These are phyloP conservation scores for Diaporthe sp. DNA, from an alignment of 2,329 filamentous ascomycete species.

Conservation along the genomic window DNA sequence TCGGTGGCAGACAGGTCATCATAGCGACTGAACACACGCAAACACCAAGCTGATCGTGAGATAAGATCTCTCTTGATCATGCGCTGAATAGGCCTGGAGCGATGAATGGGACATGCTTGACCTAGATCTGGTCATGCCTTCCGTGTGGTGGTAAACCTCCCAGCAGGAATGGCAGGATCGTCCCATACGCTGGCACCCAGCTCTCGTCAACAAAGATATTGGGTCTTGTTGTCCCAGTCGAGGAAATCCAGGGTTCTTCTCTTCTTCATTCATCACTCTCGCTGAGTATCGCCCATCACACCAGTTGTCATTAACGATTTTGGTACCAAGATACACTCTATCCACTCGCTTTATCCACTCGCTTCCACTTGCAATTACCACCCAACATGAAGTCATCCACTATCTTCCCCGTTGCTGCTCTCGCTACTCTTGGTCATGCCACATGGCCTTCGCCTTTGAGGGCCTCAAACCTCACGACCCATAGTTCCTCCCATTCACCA, in stretches of 20 bases:
- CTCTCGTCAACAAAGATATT: background rate
- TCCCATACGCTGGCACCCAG: background rate
- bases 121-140: background rate
- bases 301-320: constrained; percentile 4
- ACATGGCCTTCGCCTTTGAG: background rate
- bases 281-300: background rate
- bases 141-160: background rate
- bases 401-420: background rate
- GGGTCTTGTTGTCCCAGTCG: background rate
- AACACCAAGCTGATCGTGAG: background rate
- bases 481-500: background rate
- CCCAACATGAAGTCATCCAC: constrained; percentile 20
- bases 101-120: background rate
- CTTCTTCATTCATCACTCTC: background rate
- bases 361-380: constrained; percentile 8
- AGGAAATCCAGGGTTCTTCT: background rate
- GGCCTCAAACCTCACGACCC: background rate
- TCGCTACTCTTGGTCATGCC: constrained; percentile 3
- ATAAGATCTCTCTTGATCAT: background rate
- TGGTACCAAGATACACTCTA: background rate
- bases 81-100: background rate
- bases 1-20: background rate
- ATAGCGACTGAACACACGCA: background rate
- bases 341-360: constrained; percentile 18
- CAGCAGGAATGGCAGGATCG: background rate